These are phyloP conservation scores for Diphasiastrum complanatum DNA, from an alignment of 83 land plant species.

Conservation along the genomic window DNA sequence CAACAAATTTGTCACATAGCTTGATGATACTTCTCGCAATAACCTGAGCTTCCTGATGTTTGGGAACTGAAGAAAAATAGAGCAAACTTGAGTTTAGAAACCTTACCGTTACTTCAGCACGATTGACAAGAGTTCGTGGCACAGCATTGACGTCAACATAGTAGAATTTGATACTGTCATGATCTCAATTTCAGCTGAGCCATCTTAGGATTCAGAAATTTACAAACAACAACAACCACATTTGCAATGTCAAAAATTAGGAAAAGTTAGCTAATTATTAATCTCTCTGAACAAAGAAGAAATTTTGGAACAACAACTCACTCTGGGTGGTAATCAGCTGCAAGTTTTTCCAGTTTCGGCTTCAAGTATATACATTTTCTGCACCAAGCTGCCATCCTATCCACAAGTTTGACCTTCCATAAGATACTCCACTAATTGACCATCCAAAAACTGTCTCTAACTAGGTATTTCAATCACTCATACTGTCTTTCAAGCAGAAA, in stretches of 20 bases:
- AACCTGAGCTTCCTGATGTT: too few relatives aligned
- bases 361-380: constrained; percentile 80
- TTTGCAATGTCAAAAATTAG: neutral
- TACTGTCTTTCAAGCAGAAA: too few relatives aligned
- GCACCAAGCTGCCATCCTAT: constrained; percentile 85
- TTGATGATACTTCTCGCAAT: too few relatives aligned
- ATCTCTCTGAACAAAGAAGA: neutral
- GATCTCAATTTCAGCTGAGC: neutral
- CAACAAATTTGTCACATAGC: too few relatives aligned
- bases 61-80: too few relatives aligned
- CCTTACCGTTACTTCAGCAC: constrained; percentile 74
- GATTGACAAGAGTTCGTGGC: constrained; percentile 65
- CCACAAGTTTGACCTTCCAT: neutral
- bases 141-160: constrained; percentile 73
- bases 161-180: constrained; percentile 60
- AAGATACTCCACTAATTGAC: too few relatives aligned
- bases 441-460: too few relatives aligned
- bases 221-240: constrained; percentile 2
- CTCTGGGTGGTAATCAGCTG: constrained; percentile 65
- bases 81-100: too few relatives aligned
- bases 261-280: constrained; percentile 1
- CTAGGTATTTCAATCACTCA: too few relatives aligned
- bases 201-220: too few relatives aligned
- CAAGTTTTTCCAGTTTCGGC: constrained; percentile 75
- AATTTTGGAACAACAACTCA: constrained; percentile 17